phyloP scores from a whole-genome alignment of 179 eudicot species.

The Silene coronaria region DNA sequence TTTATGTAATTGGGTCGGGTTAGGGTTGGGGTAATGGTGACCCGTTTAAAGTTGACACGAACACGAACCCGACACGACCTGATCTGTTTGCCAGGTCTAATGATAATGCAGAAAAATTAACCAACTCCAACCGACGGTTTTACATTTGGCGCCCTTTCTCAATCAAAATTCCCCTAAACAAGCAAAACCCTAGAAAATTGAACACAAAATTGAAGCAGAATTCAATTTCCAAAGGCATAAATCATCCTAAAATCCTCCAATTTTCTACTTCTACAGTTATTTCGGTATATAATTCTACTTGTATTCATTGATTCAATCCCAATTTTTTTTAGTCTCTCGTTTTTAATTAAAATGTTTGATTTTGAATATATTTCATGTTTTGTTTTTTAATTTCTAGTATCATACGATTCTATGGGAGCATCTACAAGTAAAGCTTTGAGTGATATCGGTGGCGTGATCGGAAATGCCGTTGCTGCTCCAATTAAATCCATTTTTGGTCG shows the following conservation, averaged over 20 bases:
- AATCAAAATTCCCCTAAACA: neutral
- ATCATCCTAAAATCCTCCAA: neutral
- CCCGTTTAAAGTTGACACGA: no score
- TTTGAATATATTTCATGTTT: neutral
- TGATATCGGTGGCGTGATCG: constrained; percentile 34
- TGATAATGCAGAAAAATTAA: no score
- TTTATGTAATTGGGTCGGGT: no score
- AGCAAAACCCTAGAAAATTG: neutral
- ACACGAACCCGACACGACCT: no score
- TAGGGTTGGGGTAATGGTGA: no score
- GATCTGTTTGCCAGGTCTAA: no score
- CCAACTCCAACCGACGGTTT: neutral
- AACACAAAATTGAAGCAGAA: neutral
- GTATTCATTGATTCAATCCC: neutral
- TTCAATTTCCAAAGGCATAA: neutral
- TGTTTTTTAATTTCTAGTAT: neutral
- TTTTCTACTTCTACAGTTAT: neutral
- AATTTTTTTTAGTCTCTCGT: neutral
- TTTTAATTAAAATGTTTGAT: neutral
- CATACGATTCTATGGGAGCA: constrained; percentile 26
- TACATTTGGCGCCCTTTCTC: neutral
- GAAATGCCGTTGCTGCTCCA: constrained; percentile 35
- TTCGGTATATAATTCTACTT: neutral
- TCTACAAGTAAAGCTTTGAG: constrained; percentile 31
- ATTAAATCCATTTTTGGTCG: constrained; percentile 35